A percentile compares a stretch with the other conserved stretches of the same genome.
Conservation (phyloP, 2,329 filamentous ascomycete genomes). For the Colletotrichum sidae region DNA sequence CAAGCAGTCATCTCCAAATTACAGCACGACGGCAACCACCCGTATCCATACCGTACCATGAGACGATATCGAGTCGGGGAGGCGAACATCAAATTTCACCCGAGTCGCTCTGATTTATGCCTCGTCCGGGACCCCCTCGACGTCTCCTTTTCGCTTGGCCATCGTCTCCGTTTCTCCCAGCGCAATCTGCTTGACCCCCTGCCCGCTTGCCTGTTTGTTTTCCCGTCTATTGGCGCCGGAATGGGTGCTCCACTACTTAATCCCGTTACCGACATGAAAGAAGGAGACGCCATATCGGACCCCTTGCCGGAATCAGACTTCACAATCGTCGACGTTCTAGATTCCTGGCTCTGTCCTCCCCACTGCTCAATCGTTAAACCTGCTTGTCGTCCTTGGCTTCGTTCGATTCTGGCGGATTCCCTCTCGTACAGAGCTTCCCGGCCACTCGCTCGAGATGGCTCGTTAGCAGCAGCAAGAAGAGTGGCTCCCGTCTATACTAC, state of each 20-base stretch:
- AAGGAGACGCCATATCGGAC: constrained; percentile 15
- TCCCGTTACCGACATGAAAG: constrained; percentile 34
- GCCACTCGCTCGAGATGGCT: constrained; percentile 6
- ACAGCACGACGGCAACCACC: constrained; percentile 4
- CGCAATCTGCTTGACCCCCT: constrained; percentile 25
- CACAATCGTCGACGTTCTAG: constrained; percentile 5
- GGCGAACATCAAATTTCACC: constrained; percentile 1
- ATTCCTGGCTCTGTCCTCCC: background rate
- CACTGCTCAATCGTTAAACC: background rate
- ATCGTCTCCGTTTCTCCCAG: constrained; percentile 1
- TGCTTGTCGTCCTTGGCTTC: background rate
- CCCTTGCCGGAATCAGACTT: constrained; percentile 32
- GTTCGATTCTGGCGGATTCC: constrained; percentile 3
- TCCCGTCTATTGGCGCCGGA: constrained; percentile 23
- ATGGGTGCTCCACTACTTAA: constrained; percentile 33
- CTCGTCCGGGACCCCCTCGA: constrained; percentile 2
- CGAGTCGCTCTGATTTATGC: constrained; percentile 14
- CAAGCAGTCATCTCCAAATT: constrained; percentile 23
- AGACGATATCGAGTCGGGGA: constrained; percentile 7
- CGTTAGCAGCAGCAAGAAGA: background rate
- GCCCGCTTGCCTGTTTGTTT: constrained; percentile 32
- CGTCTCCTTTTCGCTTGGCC: constrained; percentile 14
- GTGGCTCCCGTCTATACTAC: too few species aligned
- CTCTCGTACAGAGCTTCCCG: background rate
- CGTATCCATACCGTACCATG: constrained; percentile 1